Evolutionary conservation across 116 monocot genomes (phyloP).

Genomic region (Iris pallida): DNA sequence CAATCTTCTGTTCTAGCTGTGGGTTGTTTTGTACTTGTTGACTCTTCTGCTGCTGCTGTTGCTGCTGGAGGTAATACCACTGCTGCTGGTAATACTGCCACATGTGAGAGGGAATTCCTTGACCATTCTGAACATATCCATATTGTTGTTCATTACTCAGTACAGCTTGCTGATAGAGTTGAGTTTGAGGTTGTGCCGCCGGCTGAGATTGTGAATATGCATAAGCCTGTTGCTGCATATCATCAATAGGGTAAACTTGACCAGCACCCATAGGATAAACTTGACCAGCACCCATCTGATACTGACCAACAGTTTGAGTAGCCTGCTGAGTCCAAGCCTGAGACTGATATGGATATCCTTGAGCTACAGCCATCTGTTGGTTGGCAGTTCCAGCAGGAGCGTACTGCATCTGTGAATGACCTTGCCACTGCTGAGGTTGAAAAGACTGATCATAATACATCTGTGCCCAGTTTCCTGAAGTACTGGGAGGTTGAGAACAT

Average conservation of each 20-base stretch:
- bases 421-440: conserved; percentile 37
- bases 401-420: conserved; percentile 11
- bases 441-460: conserved; percentile 18
- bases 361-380: conserved; percentile 10
- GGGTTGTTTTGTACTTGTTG: conserved; percentile 27
- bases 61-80: conserved; percentile 47
- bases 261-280: conserved; percentile 25
- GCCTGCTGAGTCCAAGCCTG: conserved; percentile 27
- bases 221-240: conserved; percentile 23
- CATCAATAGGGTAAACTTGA: conserved; percentile 37
- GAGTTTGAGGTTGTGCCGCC: conserved; percentile 23
- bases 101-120: conserved; percentile 41
- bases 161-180: conserved; percentile 19
- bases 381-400: conserved; percentile 9
- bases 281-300: conserved; percentile 38
- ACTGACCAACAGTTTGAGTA: conserved; percentile 29
- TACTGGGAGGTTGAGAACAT: conserved; percentile 6
- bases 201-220: conserved; percentile 23
- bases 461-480: conserved; percentile 11
- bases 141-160: conserved; percentile 29
- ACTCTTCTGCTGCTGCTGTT: conserved; percentile 29
- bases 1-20: conserved; percentile 22
- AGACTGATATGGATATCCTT: conserved; percentile 21
- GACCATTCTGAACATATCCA: conserved; percentile 34
- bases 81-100: conserved; percentile 74